Evolutionary conservation across 2,329 filamentous ascomycete species (phyloP).

Genomic region (Xylariaceae sp.): DNA sequence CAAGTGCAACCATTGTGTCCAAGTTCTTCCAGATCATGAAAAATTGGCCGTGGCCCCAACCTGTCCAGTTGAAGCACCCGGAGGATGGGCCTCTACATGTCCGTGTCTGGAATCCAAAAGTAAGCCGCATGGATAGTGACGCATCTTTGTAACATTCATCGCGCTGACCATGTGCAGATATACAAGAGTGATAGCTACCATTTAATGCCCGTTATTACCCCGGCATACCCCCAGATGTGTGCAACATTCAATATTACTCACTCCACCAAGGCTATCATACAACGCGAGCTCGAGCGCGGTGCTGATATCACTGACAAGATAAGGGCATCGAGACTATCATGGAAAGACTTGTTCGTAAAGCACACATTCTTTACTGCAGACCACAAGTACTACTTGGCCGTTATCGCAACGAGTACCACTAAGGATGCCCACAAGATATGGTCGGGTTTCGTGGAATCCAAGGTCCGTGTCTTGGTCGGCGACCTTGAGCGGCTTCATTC

Average conservation of each 20-base stretch:
- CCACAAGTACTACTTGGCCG: constrained; percentile 94
- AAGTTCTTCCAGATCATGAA: constrained; percentile 95
- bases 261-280: constrained; percentile 83
- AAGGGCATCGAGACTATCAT: constrained; percentile 72
- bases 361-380: constrained; percentile 92
- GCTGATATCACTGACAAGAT: constrained; percentile 79
- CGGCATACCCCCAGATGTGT: constrained; percentile 97
- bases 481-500: constrained; percentile 79
- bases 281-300: constrained; percentile 78
- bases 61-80: constrained; percentile 86
- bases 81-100: constrained; percentile 81
- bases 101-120: constrained; percentile 92
- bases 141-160: constrained; percentile 15
- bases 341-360: constrained; percentile 86
- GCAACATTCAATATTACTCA: constrained; percentile 90
- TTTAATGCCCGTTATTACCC: constrained; percentile 97
- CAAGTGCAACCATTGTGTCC: constrained; percentile 82
- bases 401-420: constrained; percentile 79
- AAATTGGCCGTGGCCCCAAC: constrained; percentile 91
- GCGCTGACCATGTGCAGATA: constrained; percentile 50
- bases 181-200: constrained; percentile 83
- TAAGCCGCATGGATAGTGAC: constrained; percentile 40
- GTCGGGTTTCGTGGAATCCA: constrained; percentile 93
- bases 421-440: constrained; percentile 85
- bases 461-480: constrained; percentile 81